Percentiles rank a stretch among this genome's conserved stretches.
Evolutionary conservation across 805 yeast genomes (phyloP).

Genomic region (Wickerhamiella musiphila): DNA sequence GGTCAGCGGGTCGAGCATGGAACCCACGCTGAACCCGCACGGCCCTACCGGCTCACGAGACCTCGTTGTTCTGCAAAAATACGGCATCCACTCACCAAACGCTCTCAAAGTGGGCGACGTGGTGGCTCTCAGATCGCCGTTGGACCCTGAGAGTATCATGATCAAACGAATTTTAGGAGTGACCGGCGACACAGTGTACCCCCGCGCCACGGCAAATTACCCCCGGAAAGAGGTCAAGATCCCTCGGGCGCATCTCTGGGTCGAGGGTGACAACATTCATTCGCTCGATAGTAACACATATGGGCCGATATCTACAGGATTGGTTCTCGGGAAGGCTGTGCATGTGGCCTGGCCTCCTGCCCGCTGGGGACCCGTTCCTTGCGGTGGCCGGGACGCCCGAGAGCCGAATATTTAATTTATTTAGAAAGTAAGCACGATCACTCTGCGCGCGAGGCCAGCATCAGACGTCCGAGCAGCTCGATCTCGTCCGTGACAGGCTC

Average conservation of each 20-base stretch:
- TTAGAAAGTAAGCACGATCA: background rate
- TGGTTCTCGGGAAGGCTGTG: conserved; percentile 62
- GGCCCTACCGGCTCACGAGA: conserved; percentile 23
- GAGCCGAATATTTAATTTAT: background rate
- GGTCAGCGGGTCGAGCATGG: conserved; percentile 72
- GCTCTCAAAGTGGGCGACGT: conserved; percentile 49
- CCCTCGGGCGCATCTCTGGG: conserved; percentile 80
- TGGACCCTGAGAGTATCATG: conserved; percentile 56
- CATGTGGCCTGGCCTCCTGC: conserved; percentile 52
- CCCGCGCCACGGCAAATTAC: conserved; percentile 31
- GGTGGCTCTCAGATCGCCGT: conserved; percentile 60
- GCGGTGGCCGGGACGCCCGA: conserved; percentile 26
- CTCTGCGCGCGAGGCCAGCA: conserved; percentile 5
- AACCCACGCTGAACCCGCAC: conserved; percentile 72
- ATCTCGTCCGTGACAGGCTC: conserved; percentile 16
- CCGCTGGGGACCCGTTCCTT: conserved; percentile 33
- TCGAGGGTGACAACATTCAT: conserved; percentile 74
- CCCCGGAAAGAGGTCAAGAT: conserved; percentile 43
- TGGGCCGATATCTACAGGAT: conserved; percentile 74
- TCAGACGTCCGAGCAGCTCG: conserved; percentile 16
- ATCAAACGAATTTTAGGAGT: conserved; percentile 66
- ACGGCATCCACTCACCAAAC: conserved; percentile 30
- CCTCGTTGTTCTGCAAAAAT: conserved; percentile 51
- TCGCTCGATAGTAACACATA: conserved; percentile 73
- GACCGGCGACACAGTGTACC: conserved; percentile 49